phyloP scores from a whole-genome alignment of 441 rosid genomes.

The Populus hybrid region DNA sequence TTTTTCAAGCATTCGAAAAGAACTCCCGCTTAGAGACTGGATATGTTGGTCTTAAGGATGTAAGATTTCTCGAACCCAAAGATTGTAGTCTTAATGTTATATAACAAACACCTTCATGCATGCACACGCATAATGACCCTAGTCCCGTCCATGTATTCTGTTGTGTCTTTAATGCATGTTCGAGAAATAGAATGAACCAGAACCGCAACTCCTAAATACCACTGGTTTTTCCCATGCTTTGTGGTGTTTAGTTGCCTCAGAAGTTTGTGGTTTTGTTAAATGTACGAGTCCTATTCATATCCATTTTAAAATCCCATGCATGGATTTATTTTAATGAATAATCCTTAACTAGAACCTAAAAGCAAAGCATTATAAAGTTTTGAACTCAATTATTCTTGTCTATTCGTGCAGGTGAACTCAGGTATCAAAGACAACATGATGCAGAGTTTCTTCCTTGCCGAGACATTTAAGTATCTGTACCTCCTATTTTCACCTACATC shows the following conservation, averaged over 20 bases:
- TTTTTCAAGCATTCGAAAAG: constrained; percentile 90
- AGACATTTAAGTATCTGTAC: constrained; percentile 87
- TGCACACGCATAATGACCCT: background rate
- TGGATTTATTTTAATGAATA: background rate
- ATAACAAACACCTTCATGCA: background rate
- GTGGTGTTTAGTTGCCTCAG: background rate
- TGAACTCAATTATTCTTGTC: background rate
- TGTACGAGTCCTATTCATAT: background rate
- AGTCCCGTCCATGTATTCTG: background rate
- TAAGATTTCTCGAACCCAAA: constrained; percentile 34
- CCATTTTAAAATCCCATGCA: background rate
- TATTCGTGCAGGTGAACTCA: constrained; percentile 58
- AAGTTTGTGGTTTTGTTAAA: background rate
- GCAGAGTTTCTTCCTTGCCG: constrained; percentile 97
- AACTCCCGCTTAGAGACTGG: constrained; percentile 81
- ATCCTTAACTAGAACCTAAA: background rate
- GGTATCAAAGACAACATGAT: constrained; percentile 90
- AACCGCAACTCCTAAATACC: background rate
- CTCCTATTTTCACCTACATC: constrained; percentile 87
- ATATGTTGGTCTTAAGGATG: constrained; percentile 93
- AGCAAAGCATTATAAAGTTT: background rate
- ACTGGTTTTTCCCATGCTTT: background rate
- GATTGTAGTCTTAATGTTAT: background rate
- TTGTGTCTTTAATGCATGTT: background rate
- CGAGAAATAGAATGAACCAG: background rate